Percentiles rank a stretch among this genome's conserved stretches.
These are phyloP conservation scores for Parafenestella ontariensis DNA, from an alignment of 2,329 filamentous ascomycete species.

Conservation along the genomic window DNA sequence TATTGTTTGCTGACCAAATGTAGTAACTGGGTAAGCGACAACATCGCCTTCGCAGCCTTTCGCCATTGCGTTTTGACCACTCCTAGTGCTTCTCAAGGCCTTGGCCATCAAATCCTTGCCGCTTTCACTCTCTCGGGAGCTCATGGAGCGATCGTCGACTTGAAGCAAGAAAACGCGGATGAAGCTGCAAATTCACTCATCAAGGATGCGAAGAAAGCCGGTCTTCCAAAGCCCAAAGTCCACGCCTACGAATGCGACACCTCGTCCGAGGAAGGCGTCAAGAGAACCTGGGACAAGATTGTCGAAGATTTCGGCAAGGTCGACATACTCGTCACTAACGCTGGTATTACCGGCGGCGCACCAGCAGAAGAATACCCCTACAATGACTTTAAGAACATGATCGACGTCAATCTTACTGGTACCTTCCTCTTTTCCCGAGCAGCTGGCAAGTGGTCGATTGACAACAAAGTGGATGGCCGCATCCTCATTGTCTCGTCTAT, in stretches of 20 bases:
- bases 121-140: conserved; percentile 40
- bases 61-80: not conserved
- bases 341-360: conserved; percentile 46
- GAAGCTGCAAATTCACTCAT: conserved; percentile 10
- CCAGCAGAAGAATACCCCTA: conserved; percentile 79
- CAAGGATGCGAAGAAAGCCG: conserved; percentile 11
- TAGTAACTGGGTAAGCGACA: conserved; percentile 10
- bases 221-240: conserved; percentile 33
- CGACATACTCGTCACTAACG: conserved; percentile 44
- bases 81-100: conserved; percentile 33
- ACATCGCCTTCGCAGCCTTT: not conserved
- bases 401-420: conserved; percentile 83
- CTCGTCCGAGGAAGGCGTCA: conserved; percentile 46
- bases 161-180: conserved; percentile 30
- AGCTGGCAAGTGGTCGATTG: conserved; percentile 67
- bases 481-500: conserved; percentile 79
- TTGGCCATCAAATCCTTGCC: conserved; percentile 41
- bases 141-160: conserved; percentile 44
- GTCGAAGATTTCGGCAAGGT: conserved; percentile 45
- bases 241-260: conserved; percentile 51
- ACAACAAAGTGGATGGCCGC: conserved; percentile 71
- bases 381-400: conserved; percentile 77
- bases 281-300: conserved; percentile 43
- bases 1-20: not conserved
- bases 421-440: conserved; percentile 77